A percentile compares a stretch with the other conserved stretches of the same genome.
phyloP scores from a whole-genome alignment of 768 basidiomycete genomes.

The Pholiota conissans region DNA sequence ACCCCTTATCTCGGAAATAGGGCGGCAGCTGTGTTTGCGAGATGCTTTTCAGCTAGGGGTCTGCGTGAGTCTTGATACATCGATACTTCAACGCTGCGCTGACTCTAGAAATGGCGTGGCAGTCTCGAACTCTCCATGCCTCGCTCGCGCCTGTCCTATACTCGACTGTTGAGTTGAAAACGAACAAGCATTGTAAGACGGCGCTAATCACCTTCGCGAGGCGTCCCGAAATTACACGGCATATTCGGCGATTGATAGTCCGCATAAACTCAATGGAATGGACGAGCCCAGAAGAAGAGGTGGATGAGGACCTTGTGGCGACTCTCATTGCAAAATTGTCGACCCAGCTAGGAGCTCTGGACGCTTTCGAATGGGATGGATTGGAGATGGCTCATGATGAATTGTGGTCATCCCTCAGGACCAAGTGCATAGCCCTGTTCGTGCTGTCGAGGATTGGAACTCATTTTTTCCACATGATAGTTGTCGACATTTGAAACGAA shows the following conservation, averaged over 20 bases:
- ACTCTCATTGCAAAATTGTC: constrained; percentile 28
- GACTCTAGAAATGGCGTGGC: background rate
- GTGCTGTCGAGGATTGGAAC: background rate
- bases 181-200: constrained; percentile 32
- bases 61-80: constrained; percentile 18
- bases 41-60: constrained; percentile 30
- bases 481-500: constrained; percentile 33
- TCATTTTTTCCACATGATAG: constrained; percentile 17
- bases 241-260: constrained; percentile 28
- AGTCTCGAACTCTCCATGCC: constrained; percentile 30
- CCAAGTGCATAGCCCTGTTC: constrained; percentile 22
- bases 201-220: constrained; percentile 49
- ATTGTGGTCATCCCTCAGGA: constrained; percentile 33
- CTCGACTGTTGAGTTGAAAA: constrained; percentile 32
- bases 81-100: background rate
- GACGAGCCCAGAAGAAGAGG: constrained; percentile 31
- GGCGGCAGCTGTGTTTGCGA: constrained; percentile 20
- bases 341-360: constrained; percentile 21
- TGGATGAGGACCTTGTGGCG: constrained; percentile 30
- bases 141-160: constrained; percentile 31
- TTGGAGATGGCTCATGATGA: constrained; percentile 34
- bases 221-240: constrained; percentile 27
- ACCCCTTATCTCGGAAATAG: constrained; percentile 27
- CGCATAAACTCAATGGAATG: constrained; percentile 34
- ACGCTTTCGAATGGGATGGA: constrained; percentile 38